These are phyloP conservation scores for Juncus effusus DNA, from an alignment of 176 grass and related monocot species.

Conservation along the genomic window DNA sequence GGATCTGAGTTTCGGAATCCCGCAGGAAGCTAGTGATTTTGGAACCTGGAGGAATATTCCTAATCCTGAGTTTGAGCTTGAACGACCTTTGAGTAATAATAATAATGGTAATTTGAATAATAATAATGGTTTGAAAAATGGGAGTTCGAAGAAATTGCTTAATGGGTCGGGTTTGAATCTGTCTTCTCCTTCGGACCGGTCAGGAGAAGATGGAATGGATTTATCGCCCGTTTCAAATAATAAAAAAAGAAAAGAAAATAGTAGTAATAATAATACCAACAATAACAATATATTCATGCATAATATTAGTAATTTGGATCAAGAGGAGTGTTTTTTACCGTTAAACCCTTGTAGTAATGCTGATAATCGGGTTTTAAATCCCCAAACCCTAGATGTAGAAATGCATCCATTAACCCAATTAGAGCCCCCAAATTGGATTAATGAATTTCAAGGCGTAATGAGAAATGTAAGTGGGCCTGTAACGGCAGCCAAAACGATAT, in stretches of 20 bases:
- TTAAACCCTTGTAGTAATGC: conserved; percentile 35
- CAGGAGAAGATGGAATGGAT: conserved; percentile 71
- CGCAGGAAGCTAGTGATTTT: conserved; percentile 80
- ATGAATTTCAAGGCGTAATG: conserved; percentile 83
- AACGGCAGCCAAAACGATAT: conserved; percentile 87
- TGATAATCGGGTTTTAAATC: conserved; percentile 25
- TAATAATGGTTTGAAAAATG: conserved; percentile 19
- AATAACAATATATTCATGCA: conserved; percentile 26
- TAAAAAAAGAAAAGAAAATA: conserved; percentile 67
- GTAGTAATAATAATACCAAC: too few relatives aligned
- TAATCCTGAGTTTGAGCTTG: conserved; percentile 70
- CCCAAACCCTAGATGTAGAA: conserved; percentile 49
- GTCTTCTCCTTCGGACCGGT: conserved; percentile 69
- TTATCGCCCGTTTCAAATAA: conserved; percentile 70
- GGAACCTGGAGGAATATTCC: conserved; percentile 84
- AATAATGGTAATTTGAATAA: conserved; percentile 35
- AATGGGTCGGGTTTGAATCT: conserved; percentile 78
- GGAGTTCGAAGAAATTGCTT: conserved; percentile 56
- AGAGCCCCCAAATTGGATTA: conserved; percentile 49
- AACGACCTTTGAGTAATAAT: conserved; percentile 40
- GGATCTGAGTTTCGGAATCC: conserved; percentile 81
- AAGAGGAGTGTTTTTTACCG: conserved; percentile 69
- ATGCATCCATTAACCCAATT: conserved; percentile 41
- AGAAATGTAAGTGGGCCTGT: conserved; percentile 60
- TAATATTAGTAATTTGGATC: conserved; percentile 41